Percentiles rank a stretch among this genome's conserved stretches.
These are phyloP conservation scores for Pestalotiopsis sp. DNA, from an alignment of 2,329 filamentous ascomycete genomes.

Conservation along the genomic window DNA sequence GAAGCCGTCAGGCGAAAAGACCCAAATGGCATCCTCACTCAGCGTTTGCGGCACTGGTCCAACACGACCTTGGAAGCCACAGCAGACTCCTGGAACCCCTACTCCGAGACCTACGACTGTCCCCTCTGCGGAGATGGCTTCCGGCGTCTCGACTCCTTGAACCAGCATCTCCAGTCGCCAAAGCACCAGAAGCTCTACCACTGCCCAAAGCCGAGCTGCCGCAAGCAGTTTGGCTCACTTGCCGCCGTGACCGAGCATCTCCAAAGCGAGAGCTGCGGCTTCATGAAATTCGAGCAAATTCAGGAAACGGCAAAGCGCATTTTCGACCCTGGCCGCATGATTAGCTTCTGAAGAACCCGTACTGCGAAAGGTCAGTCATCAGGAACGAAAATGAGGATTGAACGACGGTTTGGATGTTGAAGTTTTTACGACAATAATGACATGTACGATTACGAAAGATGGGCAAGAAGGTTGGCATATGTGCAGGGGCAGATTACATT, in stretches of 20 bases:
- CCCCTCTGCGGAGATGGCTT: not conserved
- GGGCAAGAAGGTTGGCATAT: not conserved
- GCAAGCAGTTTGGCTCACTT: not conserved
- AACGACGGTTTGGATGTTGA: not conserved
- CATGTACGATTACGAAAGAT: not conserved
- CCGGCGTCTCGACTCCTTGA: not conserved
- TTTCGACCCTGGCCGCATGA: not conserved
- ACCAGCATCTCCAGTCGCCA: not conserved
- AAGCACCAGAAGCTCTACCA: not conserved
- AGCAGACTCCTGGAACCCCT: not conserved
- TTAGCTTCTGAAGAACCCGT: not conserved
- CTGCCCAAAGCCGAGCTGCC: not conserved
- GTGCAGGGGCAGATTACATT: not conserved
- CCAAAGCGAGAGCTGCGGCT: not conserved
- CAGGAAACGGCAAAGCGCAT: not conserved
- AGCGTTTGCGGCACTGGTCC: not conserved
- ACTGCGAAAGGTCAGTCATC: not conserved
- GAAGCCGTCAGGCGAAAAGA: not conserved
- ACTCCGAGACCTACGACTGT: not conserved
- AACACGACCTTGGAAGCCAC: not conserved
- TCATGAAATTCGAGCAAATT: not conserved
- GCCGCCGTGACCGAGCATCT: not conserved
- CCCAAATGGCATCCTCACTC: not conserved
- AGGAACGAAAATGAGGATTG: not conserved
- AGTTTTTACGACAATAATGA: not conserved